These are phyloP conservation scores for Trichosanthes cucumerina DNA, from an alignment of 306 rosid genomes.

Conservation along the genomic window DNA sequence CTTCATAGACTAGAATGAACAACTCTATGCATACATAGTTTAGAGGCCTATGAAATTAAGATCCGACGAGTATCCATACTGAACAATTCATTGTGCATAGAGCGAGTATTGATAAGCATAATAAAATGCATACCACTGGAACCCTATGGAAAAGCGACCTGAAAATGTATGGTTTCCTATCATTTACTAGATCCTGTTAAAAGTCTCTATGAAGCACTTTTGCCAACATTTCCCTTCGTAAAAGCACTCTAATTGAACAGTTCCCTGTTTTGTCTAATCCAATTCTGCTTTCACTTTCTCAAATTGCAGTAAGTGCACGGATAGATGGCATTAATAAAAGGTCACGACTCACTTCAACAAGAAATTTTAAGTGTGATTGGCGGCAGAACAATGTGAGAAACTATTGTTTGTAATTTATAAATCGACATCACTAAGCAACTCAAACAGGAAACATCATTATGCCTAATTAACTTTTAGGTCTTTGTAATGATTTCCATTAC, in stretches of 20 bases:
- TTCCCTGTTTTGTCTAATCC: background rate
- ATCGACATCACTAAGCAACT: slow-evolving; percentile 15
- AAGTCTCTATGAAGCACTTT: background rate
- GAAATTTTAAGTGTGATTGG: background rate
- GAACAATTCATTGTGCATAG: background rate
- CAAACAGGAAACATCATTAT: slow-evolving; percentile 14
- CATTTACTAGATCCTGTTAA: background rate
- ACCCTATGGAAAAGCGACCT: background rate
- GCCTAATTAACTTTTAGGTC: slow-evolving; percentile 11
- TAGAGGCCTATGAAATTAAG: background rate
- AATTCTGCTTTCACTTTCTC: background rate
- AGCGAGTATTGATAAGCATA: background rate
- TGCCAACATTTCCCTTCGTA: background rate
- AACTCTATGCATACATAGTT: background rate
- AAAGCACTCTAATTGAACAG: background rate
- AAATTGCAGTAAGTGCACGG: background rate
- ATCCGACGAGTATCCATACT: background rate
- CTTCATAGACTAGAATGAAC: background rate
- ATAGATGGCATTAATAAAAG: background rate
- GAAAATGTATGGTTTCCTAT: background rate
- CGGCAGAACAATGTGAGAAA: background rate
- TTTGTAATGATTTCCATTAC: slow-evolving; percentile 18
- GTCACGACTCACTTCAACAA: too few relatives aligned
- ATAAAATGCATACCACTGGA: background rate
- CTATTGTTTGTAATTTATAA: background rate